These are phyloP conservation scores for Draba incana DNA, from an alignment of 345 rosid genomes.

Conservation along the genomic window DNA sequence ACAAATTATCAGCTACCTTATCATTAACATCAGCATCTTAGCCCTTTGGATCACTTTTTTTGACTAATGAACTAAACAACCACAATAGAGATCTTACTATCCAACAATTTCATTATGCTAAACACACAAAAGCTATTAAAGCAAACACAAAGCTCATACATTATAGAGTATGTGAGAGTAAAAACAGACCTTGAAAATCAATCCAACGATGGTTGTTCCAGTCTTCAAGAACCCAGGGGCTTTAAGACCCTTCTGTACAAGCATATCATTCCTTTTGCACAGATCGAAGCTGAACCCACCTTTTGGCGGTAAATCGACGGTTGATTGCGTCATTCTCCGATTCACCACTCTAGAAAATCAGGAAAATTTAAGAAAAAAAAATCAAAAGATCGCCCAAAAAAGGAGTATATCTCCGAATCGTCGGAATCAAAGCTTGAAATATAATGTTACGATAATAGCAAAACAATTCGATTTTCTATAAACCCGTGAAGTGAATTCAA, in stretches of 20 bases:
- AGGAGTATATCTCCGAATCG: no score
- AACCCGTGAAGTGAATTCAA: no score
- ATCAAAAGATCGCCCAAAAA: slow-evolving; percentile 6
- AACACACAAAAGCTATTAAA: background rate
- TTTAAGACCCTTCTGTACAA: slow-evolving; percentile 60
- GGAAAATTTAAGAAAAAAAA: background rate
- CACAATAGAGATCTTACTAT: background rate
- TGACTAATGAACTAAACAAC: background rate
- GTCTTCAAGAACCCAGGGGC: slow-evolving; percentile 79
- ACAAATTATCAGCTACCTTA: background rate
- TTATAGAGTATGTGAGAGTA: background rate
- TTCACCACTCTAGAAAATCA: slow-evolving; percentile 3
- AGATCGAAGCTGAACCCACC: slow-evolving; percentile 93
- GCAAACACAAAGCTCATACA: background rate
- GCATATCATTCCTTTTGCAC: slow-evolving; percentile 81
- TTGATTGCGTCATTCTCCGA: slow-evolving; percentile 56
- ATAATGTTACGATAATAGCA: no score
- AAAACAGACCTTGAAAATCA: slow-evolving; percentile 65
- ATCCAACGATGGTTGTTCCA: slow-evolving; percentile 94
- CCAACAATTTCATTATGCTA: slow-evolving; percentile 6
- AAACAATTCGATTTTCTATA: no score
- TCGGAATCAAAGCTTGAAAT: no score
- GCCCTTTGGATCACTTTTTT: background rate
- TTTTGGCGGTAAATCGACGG: slow-evolving; percentile 55
- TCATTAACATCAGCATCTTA: background rate